Percentiles rank a stretch among this genome's conserved stretches.
phyloP scores from a whole-genome alignment of 2,329 filamentous ascomycete species.

The Xylariaceae sp. region DNA sequence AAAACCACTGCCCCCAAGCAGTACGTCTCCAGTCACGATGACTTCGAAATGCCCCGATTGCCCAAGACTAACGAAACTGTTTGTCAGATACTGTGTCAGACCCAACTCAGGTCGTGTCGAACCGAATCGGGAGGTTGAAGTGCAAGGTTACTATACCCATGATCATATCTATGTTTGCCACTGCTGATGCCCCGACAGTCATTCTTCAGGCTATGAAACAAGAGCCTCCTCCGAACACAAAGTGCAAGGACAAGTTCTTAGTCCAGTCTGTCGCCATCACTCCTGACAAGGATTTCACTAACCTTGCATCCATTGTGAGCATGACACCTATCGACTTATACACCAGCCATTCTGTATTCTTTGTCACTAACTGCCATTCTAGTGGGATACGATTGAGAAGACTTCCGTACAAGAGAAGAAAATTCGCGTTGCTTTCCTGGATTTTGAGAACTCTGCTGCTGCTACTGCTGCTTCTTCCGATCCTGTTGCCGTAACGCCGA shows the following conservation, averaged over 20 bases:
- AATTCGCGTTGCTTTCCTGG: slow-evolving; percentile 84
- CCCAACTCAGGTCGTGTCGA: slow-evolving; percentile 97
- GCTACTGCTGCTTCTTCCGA: slow-evolving; percentile 20
- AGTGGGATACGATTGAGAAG: slow-evolving; percentile 81
- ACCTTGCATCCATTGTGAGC: slow-evolving; percentile 73
- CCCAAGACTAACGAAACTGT: slow-evolving; percentile 21
- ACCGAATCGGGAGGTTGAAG: slow-evolving; percentile 81
- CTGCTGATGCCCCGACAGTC: slow-evolving; percentile 49
- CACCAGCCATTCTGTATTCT: slow-evolving; percentile 18
- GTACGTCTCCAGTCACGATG: slow-evolving; percentile 51
- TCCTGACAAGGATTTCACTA: slow-evolving; percentile 76
- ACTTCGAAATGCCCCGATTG: slow-evolving; percentile 19
- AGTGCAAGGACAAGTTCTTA: slow-evolving; percentile 96
- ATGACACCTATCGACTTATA: background rate
- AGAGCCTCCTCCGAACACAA: slow-evolving; percentile 77
- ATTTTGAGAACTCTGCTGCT: slow-evolving; percentile 48
- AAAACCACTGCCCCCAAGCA: slow-evolving; percentile 99
- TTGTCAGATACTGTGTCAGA: slow-evolving; percentile 84
- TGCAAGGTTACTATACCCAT: slow-evolving; percentile 64
- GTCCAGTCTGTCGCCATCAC: slow-evolving; percentile 87
- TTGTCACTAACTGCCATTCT: slow-evolving; percentile 24
- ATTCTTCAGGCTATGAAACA: slow-evolving; percentile 97
- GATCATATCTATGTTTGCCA: slow-evolving; percentile 4
- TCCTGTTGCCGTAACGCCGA: slow-evolving; percentile 35
- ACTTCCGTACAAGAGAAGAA: slow-evolving; percentile 82